Percentiles rank a stretch among this genome's conserved stretches.
phyloP scores from a whole-genome alignment of 495 filamentous ascomycete species.

The Penicillium paxilli region DNA sequence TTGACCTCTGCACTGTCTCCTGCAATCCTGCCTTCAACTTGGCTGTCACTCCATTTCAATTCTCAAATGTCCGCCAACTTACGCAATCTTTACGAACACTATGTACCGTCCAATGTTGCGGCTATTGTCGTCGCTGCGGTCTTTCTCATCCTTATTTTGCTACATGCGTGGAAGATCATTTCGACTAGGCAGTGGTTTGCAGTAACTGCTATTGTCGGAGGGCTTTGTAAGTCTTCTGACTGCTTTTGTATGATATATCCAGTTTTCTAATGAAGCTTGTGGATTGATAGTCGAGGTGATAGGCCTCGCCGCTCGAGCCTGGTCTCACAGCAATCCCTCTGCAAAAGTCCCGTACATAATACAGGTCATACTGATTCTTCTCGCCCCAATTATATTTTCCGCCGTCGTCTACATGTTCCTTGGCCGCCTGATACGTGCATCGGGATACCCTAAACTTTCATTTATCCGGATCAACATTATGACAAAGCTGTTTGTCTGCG shows the following conservation, averaged over 20 bases:
- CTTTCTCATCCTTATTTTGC: not conserved
- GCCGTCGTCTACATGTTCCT: not conserved
- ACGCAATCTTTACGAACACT: too few relatives aligned
- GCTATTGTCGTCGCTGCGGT: not conserved
- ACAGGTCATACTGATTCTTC: not conserved
- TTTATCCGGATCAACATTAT: not conserved
- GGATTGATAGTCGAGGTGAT: not conserved
- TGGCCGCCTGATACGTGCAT: not conserved
- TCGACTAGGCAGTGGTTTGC: not conserved
- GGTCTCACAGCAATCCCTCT: not conserved
- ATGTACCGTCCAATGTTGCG: not conserved
- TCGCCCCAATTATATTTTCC: not conserved
- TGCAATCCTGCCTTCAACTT: too few relatives aligned
- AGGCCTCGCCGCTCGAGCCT: not conserved
- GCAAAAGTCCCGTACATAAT: not conserved
- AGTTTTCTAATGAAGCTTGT: not conserved
- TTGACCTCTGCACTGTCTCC: too few relatives aligned
- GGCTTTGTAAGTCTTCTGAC: not conserved
- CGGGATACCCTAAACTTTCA: not conserved
- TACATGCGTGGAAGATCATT: not conserved
- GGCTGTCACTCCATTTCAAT: too few relatives aligned
- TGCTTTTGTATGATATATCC: not conserved
- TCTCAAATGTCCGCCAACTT: too few relatives aligned
- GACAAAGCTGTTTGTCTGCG: not conserved
- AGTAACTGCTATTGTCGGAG: not conserved